Percentiles rank a stretch among this genome's conserved stretches.
These are phyloP conservation scores for Austropuccinia psidii DNA, from an alignment of 1,284 basidiomycete species.

Conservation along the genomic window DNA sequence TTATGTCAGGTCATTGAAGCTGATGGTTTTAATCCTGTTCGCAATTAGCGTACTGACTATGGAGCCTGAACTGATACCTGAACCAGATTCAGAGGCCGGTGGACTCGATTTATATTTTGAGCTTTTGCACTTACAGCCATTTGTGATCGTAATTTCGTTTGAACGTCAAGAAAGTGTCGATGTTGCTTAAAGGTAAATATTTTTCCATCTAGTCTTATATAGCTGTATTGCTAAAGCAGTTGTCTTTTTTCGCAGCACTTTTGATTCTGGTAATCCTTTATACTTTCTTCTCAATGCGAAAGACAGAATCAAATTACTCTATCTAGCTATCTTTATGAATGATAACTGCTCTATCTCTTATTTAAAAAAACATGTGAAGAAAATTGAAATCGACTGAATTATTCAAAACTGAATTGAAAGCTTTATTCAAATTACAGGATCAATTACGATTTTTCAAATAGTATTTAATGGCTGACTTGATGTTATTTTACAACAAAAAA, in stretches of 20 bases:
- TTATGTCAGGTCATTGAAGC: no score
- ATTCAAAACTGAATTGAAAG: no score
- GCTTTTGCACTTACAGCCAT: constrained; percentile 90
- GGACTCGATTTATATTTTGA: constrained; percentile 90
- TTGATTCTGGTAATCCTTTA: constrained; percentile 80
- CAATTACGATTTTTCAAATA: no score
- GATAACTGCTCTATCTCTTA: no score
- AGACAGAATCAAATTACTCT: no score
- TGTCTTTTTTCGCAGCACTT: constrained; percentile 49
- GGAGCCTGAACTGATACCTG: constrained; percentile 66
- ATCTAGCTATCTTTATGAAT: no score
- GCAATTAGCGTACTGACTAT: constrained; percentile 63
- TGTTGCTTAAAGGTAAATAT: constrained; percentile 76
- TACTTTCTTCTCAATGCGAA: constrained; percentile 92
- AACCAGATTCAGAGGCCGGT: constrained; percentile 59
- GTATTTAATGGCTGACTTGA: no score
- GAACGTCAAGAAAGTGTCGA: constrained; percentile 92
- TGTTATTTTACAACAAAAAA: no score
- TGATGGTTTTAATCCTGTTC: no score
- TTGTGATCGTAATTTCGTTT: constrained; percentile 86
- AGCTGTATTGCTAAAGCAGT: not conserved
- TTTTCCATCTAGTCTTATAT: not conserved
- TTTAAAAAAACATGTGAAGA: no score
- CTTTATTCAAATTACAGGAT: no score
- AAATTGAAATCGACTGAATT: no score